These are phyloP conservation scores for Rostrohypoxylon terebratum DNA, from an alignment of 495 filamentous ascomycete species.

Conservation along the genomic window DNA sequence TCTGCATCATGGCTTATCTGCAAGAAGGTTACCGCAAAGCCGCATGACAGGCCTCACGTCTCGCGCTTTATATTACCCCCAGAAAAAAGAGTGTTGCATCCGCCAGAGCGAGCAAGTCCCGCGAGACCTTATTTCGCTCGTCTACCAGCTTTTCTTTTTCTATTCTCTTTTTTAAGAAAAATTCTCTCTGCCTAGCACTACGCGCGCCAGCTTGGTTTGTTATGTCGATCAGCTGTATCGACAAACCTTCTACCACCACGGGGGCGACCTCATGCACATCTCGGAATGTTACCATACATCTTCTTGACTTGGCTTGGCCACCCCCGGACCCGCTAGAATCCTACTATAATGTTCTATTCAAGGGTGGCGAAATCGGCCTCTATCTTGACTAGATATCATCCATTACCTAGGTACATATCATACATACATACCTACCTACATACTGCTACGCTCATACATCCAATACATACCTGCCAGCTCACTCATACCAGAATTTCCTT, in stretches of 20 bases:
- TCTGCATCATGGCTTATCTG: conserved; percentile 39
- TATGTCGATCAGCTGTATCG: conserved; percentile 41
- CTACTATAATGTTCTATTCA: conserved; percentile 32
- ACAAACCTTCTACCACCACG: conserved; percentile 33
- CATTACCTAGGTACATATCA: conserved; percentile 6
- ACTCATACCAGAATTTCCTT: conserved; percentile 5
- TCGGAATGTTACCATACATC: conserved; percentile 46
- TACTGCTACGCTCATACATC: conserved; percentile 1
- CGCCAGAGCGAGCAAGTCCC: conserved; percentile 47
- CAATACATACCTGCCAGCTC: conserved; percentile 27
- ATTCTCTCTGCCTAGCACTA: conserved; percentile 9
- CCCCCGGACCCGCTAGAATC: conserved; percentile 27
- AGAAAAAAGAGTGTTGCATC: conserved; percentile 44
- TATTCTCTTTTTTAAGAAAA: neutral
- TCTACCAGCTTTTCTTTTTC: neutral
- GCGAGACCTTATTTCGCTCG: conserved; percentile 32
- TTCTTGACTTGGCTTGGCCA: conserved; percentile 40
- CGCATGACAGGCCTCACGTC: conserved; percentile 29
- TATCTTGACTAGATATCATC: conserved; percentile 21
- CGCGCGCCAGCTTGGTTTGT: conserved; percentile 35
- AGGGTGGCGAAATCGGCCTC: conserved; percentile 44
- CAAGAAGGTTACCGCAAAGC: conserved; percentile 45
- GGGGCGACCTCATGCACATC: conserved; percentile 40
- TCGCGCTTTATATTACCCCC: conserved; percentile 39
- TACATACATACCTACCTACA: conserved; percentile 6